These are phyloP conservation scores for Plenodomus tracheiphilus DNA, from an alignment of 2,329 filamentous ascomycete species.

Conservation along the genomic window DNA sequence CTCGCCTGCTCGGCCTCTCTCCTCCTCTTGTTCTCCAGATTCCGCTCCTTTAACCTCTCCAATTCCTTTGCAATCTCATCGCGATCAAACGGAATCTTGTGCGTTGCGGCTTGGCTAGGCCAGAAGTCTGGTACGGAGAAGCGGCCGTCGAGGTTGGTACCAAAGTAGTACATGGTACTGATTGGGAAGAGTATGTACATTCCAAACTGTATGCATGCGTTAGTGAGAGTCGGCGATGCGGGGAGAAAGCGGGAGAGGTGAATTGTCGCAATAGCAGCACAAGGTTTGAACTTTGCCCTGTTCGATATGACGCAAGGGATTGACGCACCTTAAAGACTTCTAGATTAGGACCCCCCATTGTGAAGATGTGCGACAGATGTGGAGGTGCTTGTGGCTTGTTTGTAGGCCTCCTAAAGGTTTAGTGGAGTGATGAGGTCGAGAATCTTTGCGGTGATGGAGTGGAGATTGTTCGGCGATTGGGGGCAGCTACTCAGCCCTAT, in stretches of 20 bases:
- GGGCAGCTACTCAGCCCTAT: not conserved
- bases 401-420: not conserved
- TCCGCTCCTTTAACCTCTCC: conserved; percentile 64
- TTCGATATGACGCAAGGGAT: no score
- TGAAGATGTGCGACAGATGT: conserved; percentile 39
- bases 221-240: conserved; percentile 2
- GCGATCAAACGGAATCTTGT: conserved; percentile 73
- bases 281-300: no score
- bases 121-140: conserved; percentile 92
- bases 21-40: conserved; percentile 52
- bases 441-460: conserved; percentile 24
- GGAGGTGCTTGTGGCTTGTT: not conserved
- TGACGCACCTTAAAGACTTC: conserved; percentile 98
- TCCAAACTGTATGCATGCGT: conserved; percentile 71
- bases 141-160: conserved; percentile 86
- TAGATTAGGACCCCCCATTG: conserved; percentile 82
- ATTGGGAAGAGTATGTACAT: conserved; percentile 99
- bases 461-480: conserved; percentile 20
- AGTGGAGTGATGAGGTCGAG: conserved; percentile 12
- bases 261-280: no score
- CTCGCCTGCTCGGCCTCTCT: conserved; percentile 48
- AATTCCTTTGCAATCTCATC: conserved; percentile 86
- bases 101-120: conserved; percentile 78
- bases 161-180: conserved; percentile 99
- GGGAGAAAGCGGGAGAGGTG: no score